Percentiles rank a stretch among this genome's conserved stretches.
Conservation (phyloP, 306 rosid species). For the Vigna mungo region DNA sequence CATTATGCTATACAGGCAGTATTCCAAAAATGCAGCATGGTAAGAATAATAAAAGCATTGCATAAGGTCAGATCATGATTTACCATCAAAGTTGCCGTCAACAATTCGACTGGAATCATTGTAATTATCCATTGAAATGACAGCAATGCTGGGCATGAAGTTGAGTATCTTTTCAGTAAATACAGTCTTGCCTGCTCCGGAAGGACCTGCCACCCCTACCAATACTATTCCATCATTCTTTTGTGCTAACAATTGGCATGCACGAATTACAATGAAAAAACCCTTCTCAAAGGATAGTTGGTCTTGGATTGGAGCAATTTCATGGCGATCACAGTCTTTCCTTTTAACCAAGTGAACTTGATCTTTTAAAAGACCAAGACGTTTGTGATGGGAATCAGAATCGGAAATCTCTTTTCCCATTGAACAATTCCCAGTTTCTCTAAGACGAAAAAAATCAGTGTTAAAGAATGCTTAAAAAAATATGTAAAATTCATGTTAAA, state of each 20-base stretch:
- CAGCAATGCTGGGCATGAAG: constrained; percentile 96
- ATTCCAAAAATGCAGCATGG: constrained; percentile 27
- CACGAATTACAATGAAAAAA: constrained; percentile 89
- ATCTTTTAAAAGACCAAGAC: constrained; percentile 91
- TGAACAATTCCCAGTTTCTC: constrained; percentile 49
- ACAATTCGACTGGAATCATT: constrained; percentile 97
- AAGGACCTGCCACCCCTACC: constrained; percentile 98
- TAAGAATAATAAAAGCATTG: constrained; percentile 40
- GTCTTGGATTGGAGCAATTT: constrained; percentile 74
- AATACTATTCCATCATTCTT: constrained; percentile 86
- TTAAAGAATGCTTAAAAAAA: constrained; percentile 31
- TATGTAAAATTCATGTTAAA: constrained; percentile 27
- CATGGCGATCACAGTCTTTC: constrained; percentile 70
- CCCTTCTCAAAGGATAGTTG: constrained; percentile 95
- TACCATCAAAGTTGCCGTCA: constrained; percentile 98
- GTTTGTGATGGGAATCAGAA: constrained; percentile 65
- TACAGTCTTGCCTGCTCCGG: constrained; percentile 97
- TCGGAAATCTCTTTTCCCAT: constrained; percentile 68
- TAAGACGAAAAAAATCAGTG: constrained; percentile 21
- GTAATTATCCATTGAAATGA: constrained; percentile 97
- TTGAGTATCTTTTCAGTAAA: constrained; percentile 91
- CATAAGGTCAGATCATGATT: constrained; percentile 38
- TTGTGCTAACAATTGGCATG: constrained; percentile 87
- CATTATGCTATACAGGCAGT: constrained; percentile 29
- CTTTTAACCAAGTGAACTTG: constrained; percentile 83